Evolutionary conservation across 192 early-diverging fungal genomes (phyloP), one percentile per base, ranked within the genome.

Genomic region (Linnemannia schmuckeri): DNA sequence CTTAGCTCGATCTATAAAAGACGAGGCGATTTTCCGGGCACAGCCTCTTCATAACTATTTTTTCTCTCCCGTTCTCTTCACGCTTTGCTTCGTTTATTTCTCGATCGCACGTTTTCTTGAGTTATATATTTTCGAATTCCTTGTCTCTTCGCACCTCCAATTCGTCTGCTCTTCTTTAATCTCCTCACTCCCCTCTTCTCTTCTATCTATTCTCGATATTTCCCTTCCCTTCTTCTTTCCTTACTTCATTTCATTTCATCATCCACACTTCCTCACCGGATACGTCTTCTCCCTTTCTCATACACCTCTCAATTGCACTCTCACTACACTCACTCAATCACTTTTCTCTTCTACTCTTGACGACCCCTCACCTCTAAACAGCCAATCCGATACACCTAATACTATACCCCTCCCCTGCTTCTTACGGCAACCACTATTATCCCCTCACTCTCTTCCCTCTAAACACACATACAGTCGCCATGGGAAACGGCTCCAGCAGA

Each of bases 401-500:
- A 66, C 7, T 42, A 57, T 27, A 81, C 41, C 30, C 42, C 42
- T 40, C 9, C 49, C 40, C 41, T 47, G 17, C 40, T 66, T 30
- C 38, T 15, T 22, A 10, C 37, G 42, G 30, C 47, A 27, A 69
- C 30, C 38, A 52, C 30, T 37, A 10, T 24, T 18, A 30, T 17
- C 6, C 27, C 7, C 42, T 37, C 20, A 7, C 13, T 10, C 22
- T 57, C 22, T 72, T 20, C 33, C 52, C 1, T 46, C 49, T n/a
- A 44, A 37, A 55, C 66, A 72, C 71, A 46, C 46, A 57, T 20
- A 37, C 41, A 24, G 35, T 44, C 72, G 68, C 9, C 69, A 85
- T 85, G 83, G 83, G 83, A 77, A 85, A 80, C 78, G 78, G 83
- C 52, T 40, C 68, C 30, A 85, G 83, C 55, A 79, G 83, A 76